phyloP scores from a whole-genome alignment of 257 asterid species.

The Nicotiana attenuata region DNA sequence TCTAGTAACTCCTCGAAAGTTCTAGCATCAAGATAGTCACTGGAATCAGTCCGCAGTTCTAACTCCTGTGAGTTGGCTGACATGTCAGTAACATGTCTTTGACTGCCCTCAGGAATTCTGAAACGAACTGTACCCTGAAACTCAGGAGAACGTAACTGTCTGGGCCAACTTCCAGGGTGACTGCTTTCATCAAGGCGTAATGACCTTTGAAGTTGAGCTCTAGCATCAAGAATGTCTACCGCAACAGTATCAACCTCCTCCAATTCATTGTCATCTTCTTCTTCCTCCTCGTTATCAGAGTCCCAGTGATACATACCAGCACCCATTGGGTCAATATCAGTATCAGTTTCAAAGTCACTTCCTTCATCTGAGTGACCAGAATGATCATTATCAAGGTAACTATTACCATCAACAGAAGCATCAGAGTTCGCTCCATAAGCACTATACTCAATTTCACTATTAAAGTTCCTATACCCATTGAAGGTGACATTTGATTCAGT shows the following conservation, averaged over 20 bases:
- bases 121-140: conserved; percentile 27
- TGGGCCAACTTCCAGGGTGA: conserved; percentile 22
- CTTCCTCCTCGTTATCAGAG: conserved; percentile 53
- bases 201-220: conserved; percentile 25
- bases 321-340: conserved; percentile 92
- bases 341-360: conserved; percentile 61
- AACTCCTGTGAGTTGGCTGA: conserved; percentile 32
- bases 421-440: conserved; percentile 69
- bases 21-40: conserved; percentile 46
- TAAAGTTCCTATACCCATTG: conserved; percentile 53
- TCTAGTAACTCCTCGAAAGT: conserved; percentile 53
- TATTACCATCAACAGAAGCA: conserved; percentile 61
- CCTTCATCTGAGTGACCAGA: conserved; percentile 38
- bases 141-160: conserved; percentile 34
- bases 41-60: conserved; percentile 27
- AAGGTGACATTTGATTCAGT: conserved; percentile 67
- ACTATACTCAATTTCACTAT: conserved; percentile 53
- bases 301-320: conserved; percentile 71
- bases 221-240: conserved; percentile 24
- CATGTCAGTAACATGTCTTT: conserved; percentile 19
- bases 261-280: conserved; percentile 45
- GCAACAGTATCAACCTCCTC: conserved; percentile 54
- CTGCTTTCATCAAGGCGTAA: conserved; percentile 21
- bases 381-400: conserved; percentile 47
- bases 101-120: conserved; percentile 27